Percentiles rank a stretch among this genome's conserved stretches.
Evolutionary conservation across 2,329 filamentous ascomycete genomes (phyloP).

Genomic region (Aphanocladium album): DNA sequence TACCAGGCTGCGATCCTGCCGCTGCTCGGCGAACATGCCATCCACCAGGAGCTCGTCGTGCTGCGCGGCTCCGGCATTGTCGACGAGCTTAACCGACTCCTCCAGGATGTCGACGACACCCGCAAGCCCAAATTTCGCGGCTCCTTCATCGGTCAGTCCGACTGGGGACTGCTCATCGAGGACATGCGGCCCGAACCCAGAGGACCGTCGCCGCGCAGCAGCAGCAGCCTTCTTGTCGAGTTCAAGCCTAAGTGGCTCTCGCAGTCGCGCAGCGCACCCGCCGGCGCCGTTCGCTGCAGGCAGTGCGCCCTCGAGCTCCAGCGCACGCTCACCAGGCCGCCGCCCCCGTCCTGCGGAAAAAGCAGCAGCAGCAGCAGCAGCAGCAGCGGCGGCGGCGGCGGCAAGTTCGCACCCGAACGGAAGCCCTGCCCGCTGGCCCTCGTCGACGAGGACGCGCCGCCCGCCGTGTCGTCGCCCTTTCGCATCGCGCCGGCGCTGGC

Average conservation of each 20-base stretch:
- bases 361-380: slow-evolving; percentile 6
- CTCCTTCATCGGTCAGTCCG: slow-evolving; percentile 47
- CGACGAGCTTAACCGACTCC: slow-evolving; percentile 46
- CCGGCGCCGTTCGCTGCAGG: slow-evolving; percentile 59
- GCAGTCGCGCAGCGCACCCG: slow-evolving; percentile 68
- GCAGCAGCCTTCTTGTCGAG: slow-evolving; percentile 49
- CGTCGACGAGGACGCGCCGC: slow-evolving; percentile 43
- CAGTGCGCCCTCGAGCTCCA: slow-evolving; percentile 59
- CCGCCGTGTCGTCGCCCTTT: slow-evolving; percentile 39
- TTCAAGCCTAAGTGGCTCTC: slow-evolving; percentile 83
- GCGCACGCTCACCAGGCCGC: slow-evolving; percentile 30
- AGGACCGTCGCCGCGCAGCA: slow-evolving; percentile 17
- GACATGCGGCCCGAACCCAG: slow-evolving; percentile 53
- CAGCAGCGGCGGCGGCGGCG: not conserved
- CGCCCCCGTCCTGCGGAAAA: too few species aligned
- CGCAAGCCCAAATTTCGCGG: slow-evolving; percentile 42
- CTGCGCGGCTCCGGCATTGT: slow-evolving; percentile 32
- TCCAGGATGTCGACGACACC: slow-evolving; percentile 43
- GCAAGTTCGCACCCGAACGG: slow-evolving; percentile 30
- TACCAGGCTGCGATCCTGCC: slow-evolving; percentile 30
- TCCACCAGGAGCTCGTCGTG: slow-evolving; percentile 34
- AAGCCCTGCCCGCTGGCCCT: slow-evolving; percentile 63
- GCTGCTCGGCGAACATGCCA: slow-evolving; percentile 29
- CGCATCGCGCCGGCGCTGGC: slow-evolving; percentile 32
- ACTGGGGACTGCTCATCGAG: slow-evolving; percentile 65